phyloP scores from a whole-genome alignment of 2,329 filamentous ascomycete species.

The Colletotrichum chlorophyti region DNA sequence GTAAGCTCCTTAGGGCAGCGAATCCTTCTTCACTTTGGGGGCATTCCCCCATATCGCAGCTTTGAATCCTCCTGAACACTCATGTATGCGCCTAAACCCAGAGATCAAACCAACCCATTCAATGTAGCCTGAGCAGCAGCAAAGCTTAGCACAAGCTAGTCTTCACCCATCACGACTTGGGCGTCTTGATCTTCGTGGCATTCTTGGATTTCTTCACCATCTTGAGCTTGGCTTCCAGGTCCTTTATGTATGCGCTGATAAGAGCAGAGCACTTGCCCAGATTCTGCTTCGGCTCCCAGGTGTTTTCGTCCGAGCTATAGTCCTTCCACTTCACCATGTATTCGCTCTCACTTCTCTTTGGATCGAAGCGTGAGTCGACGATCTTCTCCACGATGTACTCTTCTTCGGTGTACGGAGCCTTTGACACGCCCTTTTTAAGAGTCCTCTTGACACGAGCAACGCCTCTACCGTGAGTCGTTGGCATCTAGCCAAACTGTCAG shows the following conservation, averaged over 20 bases:
- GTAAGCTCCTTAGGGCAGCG: too few species aligned
- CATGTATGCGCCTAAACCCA: too few species aligned
- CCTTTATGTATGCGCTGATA: too few species aligned
- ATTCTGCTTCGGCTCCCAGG: slow-evolving; percentile 60
- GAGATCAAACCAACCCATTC: too few species aligned
- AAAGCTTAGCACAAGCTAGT: too few species aligned
- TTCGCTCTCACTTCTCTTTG: slow-evolving; percentile 43
- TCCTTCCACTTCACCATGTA: slow-evolving; percentile 63
- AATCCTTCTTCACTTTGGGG: too few species aligned
- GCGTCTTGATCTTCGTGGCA: background rate
- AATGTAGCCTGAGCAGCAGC: too few species aligned
- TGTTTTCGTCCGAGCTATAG: slow-evolving; percentile 50
- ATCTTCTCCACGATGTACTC: slow-evolving; percentile 58
- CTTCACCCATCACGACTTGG: too few species aligned
- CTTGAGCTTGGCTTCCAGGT: slow-evolving; percentile 43
- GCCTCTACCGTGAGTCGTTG: background rate
- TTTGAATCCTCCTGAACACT: too few species aligned
- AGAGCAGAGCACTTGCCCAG: slow-evolving; percentile 45
- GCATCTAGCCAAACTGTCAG: background rate
- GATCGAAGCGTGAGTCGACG: slow-evolving; percentile 46
- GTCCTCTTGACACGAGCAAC: slow-evolving; percentile 7
- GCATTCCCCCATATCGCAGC: too few species aligned
- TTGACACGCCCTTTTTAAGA: background rate
- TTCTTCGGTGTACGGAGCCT: slow-evolving; percentile 22
- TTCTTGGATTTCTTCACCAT: background rate